Evolutionary conservation across 1,139 yeast genomes (phyloP), one percentile per base, ranked within the genome.

Genomic region (Magnusiomyces magnusii): DNA sequence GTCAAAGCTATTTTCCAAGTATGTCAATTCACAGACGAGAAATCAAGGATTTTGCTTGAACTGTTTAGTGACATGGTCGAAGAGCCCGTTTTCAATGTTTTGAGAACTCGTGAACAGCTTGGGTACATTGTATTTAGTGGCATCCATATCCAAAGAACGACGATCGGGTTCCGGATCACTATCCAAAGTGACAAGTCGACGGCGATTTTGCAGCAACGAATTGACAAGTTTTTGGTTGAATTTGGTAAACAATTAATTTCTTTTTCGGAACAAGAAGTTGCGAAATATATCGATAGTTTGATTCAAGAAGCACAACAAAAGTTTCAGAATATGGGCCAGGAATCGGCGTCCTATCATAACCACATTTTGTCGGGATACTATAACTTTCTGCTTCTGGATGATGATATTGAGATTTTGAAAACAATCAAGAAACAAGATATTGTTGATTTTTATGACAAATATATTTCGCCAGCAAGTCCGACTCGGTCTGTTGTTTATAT

Each of bases 121-220:
- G 96, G 96, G 1, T 88, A 88, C 68, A 91, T 93, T 61, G 99
- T 93, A 0, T 90, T 89, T 70, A 85, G 95, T 47, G 88, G 95
- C 1, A 74, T 81, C 41, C 77, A 86, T 63, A 78, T 80, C 59
- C 81, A 89, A 0, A 80, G 95, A 68, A 86, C 95, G 13, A 81
- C 91, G 1, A 78, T 85, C 66, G 95, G 96, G 17, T 80, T 86
- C 64, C 79, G 96, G 66, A 74, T 93, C n/a, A 75, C 92, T 63
- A 79, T 92, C 52, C 99, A 93, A 74, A 86, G 96, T 61, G 97
- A 91, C 71, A 82, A 87, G 69, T 75, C 88, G 1, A 79, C 95
- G 1, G 80, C 80, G 17, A 91, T 85, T 70, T 77, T 93, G 65
- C 91, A 89, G 68, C 81, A 80, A 64, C 80, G 99, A 71, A 87